Evolutionary conservation across 2,329 filamentous ascomycete species (phyloP).

Genomic region (Cercospora zeina): DNA sequence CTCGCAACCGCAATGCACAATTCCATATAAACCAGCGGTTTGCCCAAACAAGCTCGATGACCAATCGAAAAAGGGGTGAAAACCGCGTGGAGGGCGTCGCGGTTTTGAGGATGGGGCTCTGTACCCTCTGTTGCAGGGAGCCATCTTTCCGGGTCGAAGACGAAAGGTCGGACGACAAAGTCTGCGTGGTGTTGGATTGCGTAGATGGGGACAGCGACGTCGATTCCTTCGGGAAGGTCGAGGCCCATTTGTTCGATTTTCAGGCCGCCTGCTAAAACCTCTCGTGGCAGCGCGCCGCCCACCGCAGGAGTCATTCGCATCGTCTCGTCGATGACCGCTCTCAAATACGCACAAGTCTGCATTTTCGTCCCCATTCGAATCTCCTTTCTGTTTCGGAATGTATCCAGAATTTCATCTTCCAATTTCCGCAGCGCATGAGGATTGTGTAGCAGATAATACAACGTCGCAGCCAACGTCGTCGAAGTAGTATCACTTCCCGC

Average conservation of each 20-base stretch:
- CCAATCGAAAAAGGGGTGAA: slow-evolving; percentile 75
- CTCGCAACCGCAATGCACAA: slow-evolving; percentile 32
- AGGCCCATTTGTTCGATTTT: slow-evolving; percentile 40
- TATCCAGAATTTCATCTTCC: slow-evolving; percentile 40
- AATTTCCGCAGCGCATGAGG: slow-evolving; percentile 37
- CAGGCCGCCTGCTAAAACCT: slow-evolving; percentile 38
- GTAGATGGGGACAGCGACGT: slow-evolving; percentile 42
- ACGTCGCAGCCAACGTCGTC: slow-evolving; percentile 41
- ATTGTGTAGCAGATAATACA: slow-evolving; percentile 51
- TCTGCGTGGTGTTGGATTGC: slow-evolving; percentile 41
- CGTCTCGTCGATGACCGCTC: slow-evolving; percentile 52
- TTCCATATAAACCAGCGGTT: slow-evolving; percentile 43
- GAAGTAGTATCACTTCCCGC: slow-evolving; percentile 50
- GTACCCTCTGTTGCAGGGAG: slow-evolving; percentile 18
- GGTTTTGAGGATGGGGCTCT: slow-evolving; percentile 22
- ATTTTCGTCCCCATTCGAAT: slow-evolving; percentile 40
- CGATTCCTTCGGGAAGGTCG: slow-evolving; percentile 41
- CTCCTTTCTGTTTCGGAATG: slow-evolving; percentile 40
- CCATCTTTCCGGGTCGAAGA: slow-evolving; percentile 37
- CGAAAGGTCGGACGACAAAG: slow-evolving; percentile 35
- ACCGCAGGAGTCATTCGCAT: slow-evolving; percentile 52
- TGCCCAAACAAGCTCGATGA: slow-evolving; percentile 70
- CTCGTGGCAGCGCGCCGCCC: slow-evolving; percentile 40
- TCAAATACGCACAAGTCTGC: slow-evolving; percentile 45
- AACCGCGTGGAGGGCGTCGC: slow-evolving; percentile 53